Conservation (phyloP, 495 filamentous ascomycete species). For the Aspergillus funiculosus region DNA sequence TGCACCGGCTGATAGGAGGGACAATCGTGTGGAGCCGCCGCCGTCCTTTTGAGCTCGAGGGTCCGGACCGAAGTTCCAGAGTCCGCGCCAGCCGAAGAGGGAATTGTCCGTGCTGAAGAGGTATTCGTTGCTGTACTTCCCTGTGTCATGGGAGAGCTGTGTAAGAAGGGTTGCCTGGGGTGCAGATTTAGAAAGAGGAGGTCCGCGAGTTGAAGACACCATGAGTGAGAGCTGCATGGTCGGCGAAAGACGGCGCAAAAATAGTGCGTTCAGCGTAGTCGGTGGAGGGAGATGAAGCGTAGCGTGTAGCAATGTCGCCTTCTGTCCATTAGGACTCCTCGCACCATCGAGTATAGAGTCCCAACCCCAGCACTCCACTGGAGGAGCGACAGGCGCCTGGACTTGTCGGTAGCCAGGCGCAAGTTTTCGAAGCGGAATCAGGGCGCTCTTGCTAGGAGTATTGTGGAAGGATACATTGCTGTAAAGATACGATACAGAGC, state of each 20-base stretch:
- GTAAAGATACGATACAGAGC: conserved; percentile 87
- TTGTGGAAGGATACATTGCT: conserved; percentile 65
- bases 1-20: conserved; percentile 70
- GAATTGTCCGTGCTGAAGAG: conserved; percentile 90
- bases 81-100: conserved; percentile 75
- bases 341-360: conserved; percentile 28
- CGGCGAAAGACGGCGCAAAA: conserved; percentile 74
- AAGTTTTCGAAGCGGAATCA: conserved; percentile 58
- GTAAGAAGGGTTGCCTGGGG: conserved; percentile 55
- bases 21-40: conserved; percentile 22
- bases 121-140: conserved; percentile 84
- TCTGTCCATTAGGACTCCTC: conserved; percentile 23
- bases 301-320: conserved; percentile 76
- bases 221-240: conserved; percentile 73
- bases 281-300: conserved; percentile 74
- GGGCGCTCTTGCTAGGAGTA: conserved; percentile 49
- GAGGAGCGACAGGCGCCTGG: conserved; percentile 40
- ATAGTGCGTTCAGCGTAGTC: conserved; percentile 79
- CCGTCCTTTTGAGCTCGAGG: conserved; percentile 41
- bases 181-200: conserved; percentile 38
- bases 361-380: conserved; percentile 31
- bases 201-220: conserved; percentile 68
- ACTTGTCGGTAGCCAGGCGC: conserved; percentile 65
- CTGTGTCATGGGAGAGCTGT: conserved; percentile 78
- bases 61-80: conserved; percentile 92